Base-by-base conservation (phyloP, 2,329 filamentous ascomycete species). In the Alternaria viburni region DNA sequence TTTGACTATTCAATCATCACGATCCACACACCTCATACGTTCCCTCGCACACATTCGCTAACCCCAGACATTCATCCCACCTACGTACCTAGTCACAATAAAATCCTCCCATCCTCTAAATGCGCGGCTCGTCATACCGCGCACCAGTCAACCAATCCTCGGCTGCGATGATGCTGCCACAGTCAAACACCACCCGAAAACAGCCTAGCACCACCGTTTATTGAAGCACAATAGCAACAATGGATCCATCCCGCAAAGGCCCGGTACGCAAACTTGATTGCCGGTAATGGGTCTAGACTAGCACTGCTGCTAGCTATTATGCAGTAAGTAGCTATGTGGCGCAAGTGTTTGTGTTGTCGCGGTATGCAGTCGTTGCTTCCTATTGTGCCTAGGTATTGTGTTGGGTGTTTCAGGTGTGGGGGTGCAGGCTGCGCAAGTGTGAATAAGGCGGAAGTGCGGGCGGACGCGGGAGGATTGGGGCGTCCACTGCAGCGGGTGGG, bases 321-420 rank as follows among this genome's bases (percentile, higher is more conserved):
- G 44, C 25, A 5, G 21, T 23, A 4, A 4, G 23, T 25, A 23
- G 23, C 23, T 23, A 21, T 41, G 59, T 54, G 47, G 30, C 30
- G 59, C 17, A 9, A n/a, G n/a, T 23, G 41, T 25, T 12, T 52
- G 55, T 23, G 45, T 21, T 21, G 21, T 21, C 21, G 21, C 21
- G 21, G n/a, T n/a, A n/a, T n/a, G n/a, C n/a, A n/a, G n/a, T n/a
- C 21, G 21, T 21, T 4, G 3, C 21, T 21, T 21, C 21, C 21
- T 21, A 21, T 21, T 54, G 52, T 54, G 58, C 64, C 64, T 70
- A 71, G 67, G 65, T 72, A 70, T 73, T 74, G 69, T 73, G 65
- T 66, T 59, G 58, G 50, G 52, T 55, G 65, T 73, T 71, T 68
- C 66, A 70, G 63, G 17, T 52, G 36, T 11, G 54, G 54, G 15